phyloP scores from a whole-genome alignment of 306 rosid genomes.

The Delonix regia region DNA sequence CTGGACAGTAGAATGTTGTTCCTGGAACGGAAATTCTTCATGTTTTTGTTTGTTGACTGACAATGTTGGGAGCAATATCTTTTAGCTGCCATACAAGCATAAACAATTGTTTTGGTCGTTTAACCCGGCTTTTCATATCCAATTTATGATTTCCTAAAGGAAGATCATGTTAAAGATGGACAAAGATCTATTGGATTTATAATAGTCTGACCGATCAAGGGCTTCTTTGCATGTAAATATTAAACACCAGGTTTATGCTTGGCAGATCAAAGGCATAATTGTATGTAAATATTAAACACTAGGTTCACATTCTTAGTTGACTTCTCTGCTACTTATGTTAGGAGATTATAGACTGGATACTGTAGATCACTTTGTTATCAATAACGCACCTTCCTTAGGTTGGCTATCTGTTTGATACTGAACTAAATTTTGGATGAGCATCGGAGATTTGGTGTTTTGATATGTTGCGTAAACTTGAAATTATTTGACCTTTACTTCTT shows the following conservation, averaged over 20 bases:
- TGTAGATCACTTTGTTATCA: not conserved
- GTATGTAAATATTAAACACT: not conserved
- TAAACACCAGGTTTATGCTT: not conserved
- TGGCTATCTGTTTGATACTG: not conserved
- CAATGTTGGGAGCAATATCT: not conserved
- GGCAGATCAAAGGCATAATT: not conserved
- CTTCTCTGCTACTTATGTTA: not conserved
- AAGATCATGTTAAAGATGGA: not conserved
- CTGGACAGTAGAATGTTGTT: not conserved
- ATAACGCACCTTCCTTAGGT: not conserved
- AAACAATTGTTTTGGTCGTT: not conserved
- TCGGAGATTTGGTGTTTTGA: not conserved
- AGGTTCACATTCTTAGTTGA: not conserved
- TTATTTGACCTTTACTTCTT: slow-evolving; percentile 20
- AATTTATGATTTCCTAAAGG: not conserved
- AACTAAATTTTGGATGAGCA: not conserved
- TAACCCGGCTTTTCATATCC: not conserved
- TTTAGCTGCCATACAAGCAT: not conserved
- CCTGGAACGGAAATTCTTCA: not conserved
- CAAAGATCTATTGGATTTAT: not conserved
- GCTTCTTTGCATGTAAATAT: not conserved
- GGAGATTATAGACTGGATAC: not conserved
- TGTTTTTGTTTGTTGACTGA: not conserved
- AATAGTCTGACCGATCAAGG: not conserved
- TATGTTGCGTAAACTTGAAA: slow-evolving; percentile 1